Evolutionary conservation across 441 rosid genomes (phyloP).

Genomic region (Syzygium syzygioides): DNA sequence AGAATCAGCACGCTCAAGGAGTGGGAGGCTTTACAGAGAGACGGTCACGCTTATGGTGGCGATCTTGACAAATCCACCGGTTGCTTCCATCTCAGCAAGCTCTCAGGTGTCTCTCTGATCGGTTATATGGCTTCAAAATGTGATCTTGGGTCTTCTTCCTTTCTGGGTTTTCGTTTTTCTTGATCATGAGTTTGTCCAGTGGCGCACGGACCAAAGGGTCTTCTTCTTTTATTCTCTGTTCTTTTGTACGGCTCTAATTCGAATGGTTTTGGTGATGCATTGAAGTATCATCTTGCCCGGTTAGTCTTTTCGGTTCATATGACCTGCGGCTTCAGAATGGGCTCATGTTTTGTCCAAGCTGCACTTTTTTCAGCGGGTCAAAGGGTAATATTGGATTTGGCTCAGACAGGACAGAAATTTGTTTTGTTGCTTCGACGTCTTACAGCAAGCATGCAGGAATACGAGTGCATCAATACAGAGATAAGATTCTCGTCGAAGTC

Average conservation of each 20-base stretch:
- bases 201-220: not conserved
- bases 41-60: constrained; percentile 55
- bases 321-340: not conserved
- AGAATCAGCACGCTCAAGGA: constrained; percentile 66
- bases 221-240: not conserved
- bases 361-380: not conserved
- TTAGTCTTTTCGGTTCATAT: not conserved
- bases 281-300: not conserved
- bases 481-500: not conserved
- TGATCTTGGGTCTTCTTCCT: not conserved
- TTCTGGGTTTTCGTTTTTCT: not conserved
- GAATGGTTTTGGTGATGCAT: not conserved
- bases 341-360: not conserved
- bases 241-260: not conserved
- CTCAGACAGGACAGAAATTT: not conserved
- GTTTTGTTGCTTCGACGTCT: not conserved
- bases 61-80: constrained; percentile 62
- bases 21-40: constrained; percentile 62
- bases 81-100: constrained; percentile 75
- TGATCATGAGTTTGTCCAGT: not conserved
- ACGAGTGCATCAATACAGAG: not conserved
- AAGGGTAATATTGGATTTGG: not conserved
- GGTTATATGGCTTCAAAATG: not conserved
- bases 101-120: constrained; percentile 38
- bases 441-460: not conserved